These are phyloP conservation scores for Eucalyptus victrix DNA, from an alignment of 345 rosid genomes.

Conservation along the genomic window DNA sequence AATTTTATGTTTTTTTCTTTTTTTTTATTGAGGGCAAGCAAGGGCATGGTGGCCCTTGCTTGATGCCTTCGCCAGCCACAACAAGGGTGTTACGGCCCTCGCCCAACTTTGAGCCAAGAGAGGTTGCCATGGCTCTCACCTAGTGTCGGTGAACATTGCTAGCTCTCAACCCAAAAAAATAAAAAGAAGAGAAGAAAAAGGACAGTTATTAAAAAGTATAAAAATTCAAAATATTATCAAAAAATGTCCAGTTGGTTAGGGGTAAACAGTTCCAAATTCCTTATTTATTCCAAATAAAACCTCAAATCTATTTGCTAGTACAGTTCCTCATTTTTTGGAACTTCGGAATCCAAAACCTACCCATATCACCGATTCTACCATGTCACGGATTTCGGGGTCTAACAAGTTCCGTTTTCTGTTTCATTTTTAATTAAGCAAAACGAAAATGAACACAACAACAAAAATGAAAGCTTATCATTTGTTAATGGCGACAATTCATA, in stretches of 20 bases:
- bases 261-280: too few relatives aligned
- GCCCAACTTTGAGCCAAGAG: background rate
- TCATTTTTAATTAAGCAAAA: background rate
- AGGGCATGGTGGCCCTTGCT: too few relatives aligned
- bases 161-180: background rate
- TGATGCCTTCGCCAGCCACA: background rate
- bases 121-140: background rate
- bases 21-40: background rate
- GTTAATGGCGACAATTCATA: background rate
- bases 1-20: too few relatives aligned
- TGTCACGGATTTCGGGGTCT: fast-evolving
- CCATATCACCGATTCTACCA: too few relatives aligned
- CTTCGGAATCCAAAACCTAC: fast-evolving
- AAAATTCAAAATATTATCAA: too few relatives aligned
- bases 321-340: too few relatives aligned
- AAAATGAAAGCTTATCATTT: background rate
- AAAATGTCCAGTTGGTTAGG: background rate
- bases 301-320: too few relatives aligned
- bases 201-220: fast-evolving
- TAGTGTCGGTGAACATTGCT: background rate
- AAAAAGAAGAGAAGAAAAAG: too few relatives aligned
- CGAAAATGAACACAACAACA: fast-evolving
- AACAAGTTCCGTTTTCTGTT: too few relatives aligned
- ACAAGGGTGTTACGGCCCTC: background rate
- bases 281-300: too few relatives aligned